Evolutionary conservation across 1,284 basidiomycete species (phyloP).

Genomic region (Malassezia restricta): DNA sequence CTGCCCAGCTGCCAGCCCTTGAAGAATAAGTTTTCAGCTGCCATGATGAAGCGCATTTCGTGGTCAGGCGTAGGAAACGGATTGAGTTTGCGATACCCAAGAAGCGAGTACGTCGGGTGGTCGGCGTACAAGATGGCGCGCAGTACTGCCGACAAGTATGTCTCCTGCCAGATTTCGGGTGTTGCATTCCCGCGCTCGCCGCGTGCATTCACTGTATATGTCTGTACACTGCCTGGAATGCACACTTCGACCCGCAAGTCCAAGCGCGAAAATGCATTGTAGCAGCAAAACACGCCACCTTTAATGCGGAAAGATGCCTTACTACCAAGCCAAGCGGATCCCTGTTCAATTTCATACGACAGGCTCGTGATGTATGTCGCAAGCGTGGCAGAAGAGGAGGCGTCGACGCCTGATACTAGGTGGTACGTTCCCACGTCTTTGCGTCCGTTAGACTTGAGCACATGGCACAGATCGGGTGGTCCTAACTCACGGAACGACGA

Average conservation of each 20-base stretch:
- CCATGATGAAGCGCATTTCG: conserved; percentile 78
- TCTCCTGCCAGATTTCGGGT: conserved; percentile 88
- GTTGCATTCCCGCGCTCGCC: conserved; percentile 89
- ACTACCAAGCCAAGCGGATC: conserved; percentile 73
- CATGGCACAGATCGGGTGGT: conserved; percentile 90
- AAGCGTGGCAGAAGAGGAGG: conserved; percentile 87
- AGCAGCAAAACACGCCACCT: conserved; percentile 91
- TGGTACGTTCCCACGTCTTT: conserved; percentile 49
- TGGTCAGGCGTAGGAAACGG: conserved; percentile 81
- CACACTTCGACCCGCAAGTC: conserved; percentile 96
- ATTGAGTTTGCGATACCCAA: conserved; percentile 88
- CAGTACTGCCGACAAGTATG: conserved; percentile 82
- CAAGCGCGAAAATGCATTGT: conserved; percentile 93
- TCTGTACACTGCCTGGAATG: conserved; percentile 90
- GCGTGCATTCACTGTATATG: conserved; percentile 83
- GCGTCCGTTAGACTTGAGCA: conserved; percentile 67
- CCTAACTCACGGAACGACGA: conserved; percentile 91
- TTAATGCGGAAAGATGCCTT: conserved; percentile 71
- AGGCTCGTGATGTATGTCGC: conserved; percentile 97
- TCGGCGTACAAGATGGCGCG: conserved; percentile 89
- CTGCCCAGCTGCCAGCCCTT: conserved; percentile 98
- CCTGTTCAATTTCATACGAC: conserved; percentile 85
- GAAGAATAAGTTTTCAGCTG: conserved; percentile 76
- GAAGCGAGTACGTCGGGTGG: conserved; percentile 77
- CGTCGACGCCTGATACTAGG: conserved; percentile 78